Percentiles rank a stretch among this genome's conserved stretches.
phyloP scores from a whole-genome alignment of 2,329 filamentous ascomycete genomes.

The Talaromyces marneffei region DNA sequence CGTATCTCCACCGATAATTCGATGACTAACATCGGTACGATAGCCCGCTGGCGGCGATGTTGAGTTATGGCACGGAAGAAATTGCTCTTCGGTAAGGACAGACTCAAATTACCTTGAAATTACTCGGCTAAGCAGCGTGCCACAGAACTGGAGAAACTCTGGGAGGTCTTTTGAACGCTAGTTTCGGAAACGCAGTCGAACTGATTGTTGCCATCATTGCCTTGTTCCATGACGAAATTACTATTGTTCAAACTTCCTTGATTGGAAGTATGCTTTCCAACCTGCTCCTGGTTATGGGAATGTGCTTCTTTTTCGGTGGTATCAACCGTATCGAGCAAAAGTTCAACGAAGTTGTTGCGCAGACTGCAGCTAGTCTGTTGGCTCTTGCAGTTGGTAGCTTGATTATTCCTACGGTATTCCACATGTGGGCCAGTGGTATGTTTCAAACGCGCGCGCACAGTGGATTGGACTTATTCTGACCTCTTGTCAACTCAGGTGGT shows the following conservation, averaged over 20 bases:
- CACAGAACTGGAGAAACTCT: slow-evolving; percentile 68
- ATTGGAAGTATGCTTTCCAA: slow-evolving; percentile 91
- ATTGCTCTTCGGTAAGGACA: slow-evolving; percentile 54
- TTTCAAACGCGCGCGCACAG: background rate
- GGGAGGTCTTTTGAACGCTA: slow-evolving; percentile 82
- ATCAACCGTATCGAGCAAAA: slow-evolving; percentile 72
- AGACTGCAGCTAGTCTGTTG: slow-evolving; percentile 77
- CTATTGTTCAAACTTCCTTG: slow-evolving; percentile 87
- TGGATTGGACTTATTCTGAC: background rate
- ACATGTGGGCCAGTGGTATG: slow-evolving; percentile 47
- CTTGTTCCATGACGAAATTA: slow-evolving; percentile 63
- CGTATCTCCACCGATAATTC: background rate
- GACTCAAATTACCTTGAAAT: background rate
- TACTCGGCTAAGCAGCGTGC: slow-evolving; percentile 20
- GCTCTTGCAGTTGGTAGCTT: slow-evolving; percentile 72
- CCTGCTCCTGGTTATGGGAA: slow-evolving; percentile 78
- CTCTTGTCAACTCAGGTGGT: background rate
- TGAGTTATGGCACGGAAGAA: slow-evolving; percentile 86
- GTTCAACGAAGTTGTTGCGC: slow-evolving; percentile 89
- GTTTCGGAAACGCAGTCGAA: slow-evolving; percentile 85
- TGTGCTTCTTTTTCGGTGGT: slow-evolving; percentile 87
- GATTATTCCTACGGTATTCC: slow-evolving; percentile 86
- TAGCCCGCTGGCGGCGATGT: slow-evolving; percentile 70
- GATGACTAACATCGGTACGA: background rate
- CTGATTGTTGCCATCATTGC: slow-evolving; percentile 85